phyloP scores from a whole-genome alignment of 768 basidiomycete species.

The Mycena kentingensis region DNA sequence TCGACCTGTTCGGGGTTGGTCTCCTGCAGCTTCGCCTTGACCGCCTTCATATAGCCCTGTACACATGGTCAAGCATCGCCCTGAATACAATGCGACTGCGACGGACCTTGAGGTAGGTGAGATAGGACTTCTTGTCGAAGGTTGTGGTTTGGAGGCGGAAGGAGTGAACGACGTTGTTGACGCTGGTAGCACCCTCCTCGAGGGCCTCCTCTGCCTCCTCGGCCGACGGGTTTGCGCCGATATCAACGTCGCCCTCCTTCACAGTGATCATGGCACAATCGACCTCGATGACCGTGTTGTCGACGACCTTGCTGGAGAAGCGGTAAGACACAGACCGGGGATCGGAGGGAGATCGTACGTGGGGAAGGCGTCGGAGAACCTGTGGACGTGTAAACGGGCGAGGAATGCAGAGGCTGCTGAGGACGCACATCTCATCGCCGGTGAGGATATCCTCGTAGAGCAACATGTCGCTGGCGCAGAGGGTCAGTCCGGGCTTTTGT shows the following conservation, averaged over 20 bases:
- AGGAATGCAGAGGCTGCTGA: no score
- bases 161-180: slow-evolving; percentile 91
- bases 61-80: neutral
- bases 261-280: slow-evolving; percentile 72
- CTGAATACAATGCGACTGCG: neutral
- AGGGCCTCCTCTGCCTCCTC: slow-evolving; percentile 84
- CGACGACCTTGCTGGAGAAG: slow-evolving; percentile 65
- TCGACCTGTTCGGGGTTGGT: slow-evolving; percentile 60
- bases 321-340: neutral
- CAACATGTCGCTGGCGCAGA: no score
- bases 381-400: no score
- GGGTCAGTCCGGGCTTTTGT: no score
- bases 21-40: slow-evolving; percentile 67
- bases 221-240: slow-evolving; percentile 91
- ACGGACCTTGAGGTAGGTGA: slow-evolving; percentile 78
- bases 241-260: slow-evolving; percentile 84
- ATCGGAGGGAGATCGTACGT: slow-evolving; percentile 50
- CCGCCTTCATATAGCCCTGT: slow-evolving; percentile 91
- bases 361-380: slow-evolving; percentile 92
- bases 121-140: slow-evolving; percentile 92
- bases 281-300: slow-evolving; percentile 83
- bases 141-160: slow-evolving; percentile 81
- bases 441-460: slow-evolving; percentile 73
- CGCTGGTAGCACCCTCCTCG: slow-evolving; percentile 71
- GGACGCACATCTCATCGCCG: slow-evolving; percentile 89